A percentile compares a stretch with the other conserved stretches of the same genome.
Conservation (phyloP, 2,329 filamentous ascomycete genomes). For the Ophiostoma pallidulum region DNA sequence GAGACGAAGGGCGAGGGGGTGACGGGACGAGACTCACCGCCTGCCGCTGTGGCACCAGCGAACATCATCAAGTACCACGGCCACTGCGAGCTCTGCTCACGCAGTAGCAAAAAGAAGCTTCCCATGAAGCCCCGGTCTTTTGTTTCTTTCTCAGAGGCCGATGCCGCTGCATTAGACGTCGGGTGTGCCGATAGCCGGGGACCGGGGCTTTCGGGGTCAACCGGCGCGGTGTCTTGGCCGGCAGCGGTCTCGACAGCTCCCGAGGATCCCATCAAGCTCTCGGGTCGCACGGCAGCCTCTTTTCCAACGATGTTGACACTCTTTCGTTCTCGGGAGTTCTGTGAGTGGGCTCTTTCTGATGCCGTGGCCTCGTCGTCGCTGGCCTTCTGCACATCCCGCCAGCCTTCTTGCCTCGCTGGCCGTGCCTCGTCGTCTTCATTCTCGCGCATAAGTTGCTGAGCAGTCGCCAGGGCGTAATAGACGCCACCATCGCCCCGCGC, state of each 20-base stretch:
- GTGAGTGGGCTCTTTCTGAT: not conserved
- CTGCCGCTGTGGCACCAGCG: constrained; percentile 34
- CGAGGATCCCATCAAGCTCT: not conserved
- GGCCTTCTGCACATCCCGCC: not conserved
- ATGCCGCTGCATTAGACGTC: too few species aligned
- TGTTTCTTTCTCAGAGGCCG: too few species aligned
- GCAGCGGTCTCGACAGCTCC: too few species aligned
- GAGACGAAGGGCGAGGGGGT: too few species aligned
- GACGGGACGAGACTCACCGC: not conserved
- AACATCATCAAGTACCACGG: constrained; percentile 41
- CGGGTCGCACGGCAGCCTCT: constrained; percentile 11
- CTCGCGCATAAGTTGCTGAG: constrained; percentile 43
- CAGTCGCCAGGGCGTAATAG: constrained; percentile 59
- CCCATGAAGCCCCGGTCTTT: constrained; percentile 33
- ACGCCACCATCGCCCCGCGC: constrained; percentile 47
- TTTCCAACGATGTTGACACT: constrained; percentile 23
- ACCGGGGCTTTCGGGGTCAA: too few species aligned
- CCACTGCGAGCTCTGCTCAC: constrained; percentile 45
- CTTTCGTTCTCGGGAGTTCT: constrained; percentile 30
- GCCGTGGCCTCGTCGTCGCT: constrained; percentile 25
- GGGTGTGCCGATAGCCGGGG: too few species aligned
- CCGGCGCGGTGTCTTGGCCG: too few species aligned
- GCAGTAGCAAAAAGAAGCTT: constrained; percentile 48
- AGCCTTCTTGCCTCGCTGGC: not conserved
- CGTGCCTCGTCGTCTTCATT: not conserved